Evolutionary conservation across 495 filamentous ascomycete genomes (phyloP).

Genomic region (Penicillium maclennaniae): DNA sequence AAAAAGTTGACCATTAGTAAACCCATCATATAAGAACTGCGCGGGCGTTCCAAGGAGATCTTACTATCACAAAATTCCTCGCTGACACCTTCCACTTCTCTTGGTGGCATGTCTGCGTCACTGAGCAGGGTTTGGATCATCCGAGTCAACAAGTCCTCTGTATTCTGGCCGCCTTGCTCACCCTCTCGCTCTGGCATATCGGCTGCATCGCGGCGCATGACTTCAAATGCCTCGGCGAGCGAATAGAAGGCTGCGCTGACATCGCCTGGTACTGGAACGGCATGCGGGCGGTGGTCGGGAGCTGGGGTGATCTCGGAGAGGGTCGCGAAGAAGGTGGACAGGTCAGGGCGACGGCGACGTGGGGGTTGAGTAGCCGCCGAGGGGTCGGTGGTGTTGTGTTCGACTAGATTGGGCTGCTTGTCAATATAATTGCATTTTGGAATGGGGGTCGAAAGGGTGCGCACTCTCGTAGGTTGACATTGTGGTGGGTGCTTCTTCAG

Average conservation of each 20-base stretch:
- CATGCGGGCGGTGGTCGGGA: slow-evolving; percentile 49
- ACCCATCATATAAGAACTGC: background rate
- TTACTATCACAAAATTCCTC: slow-evolving; percentile 73
- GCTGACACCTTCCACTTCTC: slow-evolving; percentile 66
- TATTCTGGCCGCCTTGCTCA: slow-evolving; percentile 6
- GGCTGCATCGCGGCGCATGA: slow-evolving; percentile 40
- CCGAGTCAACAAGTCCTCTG: slow-evolving; percentile 49
- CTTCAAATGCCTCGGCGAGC: slow-evolving; percentile 55
- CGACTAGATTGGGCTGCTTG: slow-evolving; percentile 51
- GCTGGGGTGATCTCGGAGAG: slow-evolving; percentile 60
- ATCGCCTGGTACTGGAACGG: slow-evolving; percentile 69
- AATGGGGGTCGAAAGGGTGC: background rate
- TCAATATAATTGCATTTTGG: background rate
- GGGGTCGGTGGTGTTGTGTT: slow-evolving; percentile 65
- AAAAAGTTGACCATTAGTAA: background rate
- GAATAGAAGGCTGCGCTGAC: slow-evolving; percentile 59
- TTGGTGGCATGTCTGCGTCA: slow-evolving; percentile 63
- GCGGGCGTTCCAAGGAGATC: background rate
- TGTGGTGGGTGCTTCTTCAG: slow-evolving; percentile 10
- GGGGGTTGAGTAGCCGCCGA: slow-evolving; percentile 26
- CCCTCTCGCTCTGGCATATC: slow-evolving; percentile 5
- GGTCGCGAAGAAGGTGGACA: slow-evolving; percentile 81
- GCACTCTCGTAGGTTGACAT: slow-evolving; percentile 60
- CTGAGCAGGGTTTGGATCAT: slow-evolving; percentile 61
- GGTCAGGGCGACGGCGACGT: slow-evolving; percentile 66